Base-by-base conservation (phyloP, 345 rosid species). In the Cochlearia excelsa region DNA sequence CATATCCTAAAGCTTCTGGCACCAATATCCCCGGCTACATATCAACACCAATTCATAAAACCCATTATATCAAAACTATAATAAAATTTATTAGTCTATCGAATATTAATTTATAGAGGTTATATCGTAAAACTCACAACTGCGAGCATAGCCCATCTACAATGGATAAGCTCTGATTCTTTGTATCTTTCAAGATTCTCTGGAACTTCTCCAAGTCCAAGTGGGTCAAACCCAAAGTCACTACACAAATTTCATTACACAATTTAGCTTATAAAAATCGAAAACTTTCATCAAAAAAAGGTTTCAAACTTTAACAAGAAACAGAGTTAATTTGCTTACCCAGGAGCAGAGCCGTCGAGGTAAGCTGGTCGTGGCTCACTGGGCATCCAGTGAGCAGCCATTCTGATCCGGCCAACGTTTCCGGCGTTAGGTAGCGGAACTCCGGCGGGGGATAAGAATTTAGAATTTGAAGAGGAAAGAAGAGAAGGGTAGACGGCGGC, bases 61-160 rank as follows among this genome's bases (percentile, higher is more conserved):
- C 61, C 27, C 41, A 55, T 49, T 16, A 40, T 27, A 41, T 46
- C 41, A 26, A 8, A 54, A 16, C 23, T 16, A 54, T 7, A 37
- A 1, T 41, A n/a, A 16, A 16, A 16, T 16, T 16, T 16, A 16
- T 16, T 16, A 16, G 23, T 16, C 23, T 16, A 16, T 16, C 23
- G 23, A 16, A 16, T 16, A 16, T 16, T 16, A 16, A 16, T 16
- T 16, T 16, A 16, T 16, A 16, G 23, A 16, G 23, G 23, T 16
- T 5, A 26, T 37, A 3, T 23, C 30, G 68, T 33, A 16, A 16
- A 66, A 83, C 90, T 86, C 78, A 88, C 97, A 76, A 87, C 97
- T 48, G 99, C 97, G 42, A 93, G 95, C 97, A 93, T 89, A 39
- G 92, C 91, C 97, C 99, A 93, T 86, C 99, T 85, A 81, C 95